phyloP scores from a whole-genome alignment of 345 rosid species.

The Hypericum perforatum region DNA sequence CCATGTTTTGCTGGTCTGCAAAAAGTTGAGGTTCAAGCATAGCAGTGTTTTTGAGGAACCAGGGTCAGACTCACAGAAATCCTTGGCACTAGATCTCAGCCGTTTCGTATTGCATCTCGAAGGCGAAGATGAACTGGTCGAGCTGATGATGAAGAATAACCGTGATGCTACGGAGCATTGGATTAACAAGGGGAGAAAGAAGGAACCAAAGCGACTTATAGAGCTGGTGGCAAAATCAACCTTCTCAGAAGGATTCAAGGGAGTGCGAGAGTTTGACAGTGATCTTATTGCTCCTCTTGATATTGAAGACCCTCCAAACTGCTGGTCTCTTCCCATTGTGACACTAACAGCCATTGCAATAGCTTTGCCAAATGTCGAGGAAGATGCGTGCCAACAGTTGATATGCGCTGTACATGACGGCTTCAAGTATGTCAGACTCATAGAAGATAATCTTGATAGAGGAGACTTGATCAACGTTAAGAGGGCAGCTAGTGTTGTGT shows the following conservation, averaged over 20 bases:
- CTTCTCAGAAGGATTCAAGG: constrained; percentile 37
- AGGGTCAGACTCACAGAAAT: constrained; percentile 18
- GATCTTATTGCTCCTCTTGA: constrained; percentile 37
- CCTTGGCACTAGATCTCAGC: constrained; percentile 37
- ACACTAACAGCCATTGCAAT: constrained; percentile 65
- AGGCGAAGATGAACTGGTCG: constrained; percentile 63
- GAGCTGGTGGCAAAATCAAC: constrained; percentile 40
- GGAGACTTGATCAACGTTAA: constrained; percentile 31
- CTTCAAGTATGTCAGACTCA: constrained; percentile 32
- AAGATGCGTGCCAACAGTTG: constrained; percentile 24
- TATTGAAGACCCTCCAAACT: constrained; percentile 50
- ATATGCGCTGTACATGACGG: constrained; percentile 49
- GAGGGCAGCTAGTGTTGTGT: constrained; percentile 51
- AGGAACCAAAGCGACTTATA: constrained; percentile 46
- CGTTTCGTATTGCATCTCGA: constrained; percentile 72
- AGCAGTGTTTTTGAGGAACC: constrained; percentile 30
- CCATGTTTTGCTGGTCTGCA: constrained; percentile 27
- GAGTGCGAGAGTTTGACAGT: constrained; percentile 53
- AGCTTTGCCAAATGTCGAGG: constrained; percentile 43
- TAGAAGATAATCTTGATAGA: constrained; percentile 35
- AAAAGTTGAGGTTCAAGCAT: constrained; percentile 13
- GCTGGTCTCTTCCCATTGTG: constrained; percentile 79
- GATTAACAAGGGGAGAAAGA: constrained; percentile 41
- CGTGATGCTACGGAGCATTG: constrained; percentile 49
- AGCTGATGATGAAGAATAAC: constrained; percentile 46